These are phyloP conservation scores for Hypoxylon sp. DNA, from an alignment of 2,329 filamentous ascomycete species.

Conservation along the genomic window DNA sequence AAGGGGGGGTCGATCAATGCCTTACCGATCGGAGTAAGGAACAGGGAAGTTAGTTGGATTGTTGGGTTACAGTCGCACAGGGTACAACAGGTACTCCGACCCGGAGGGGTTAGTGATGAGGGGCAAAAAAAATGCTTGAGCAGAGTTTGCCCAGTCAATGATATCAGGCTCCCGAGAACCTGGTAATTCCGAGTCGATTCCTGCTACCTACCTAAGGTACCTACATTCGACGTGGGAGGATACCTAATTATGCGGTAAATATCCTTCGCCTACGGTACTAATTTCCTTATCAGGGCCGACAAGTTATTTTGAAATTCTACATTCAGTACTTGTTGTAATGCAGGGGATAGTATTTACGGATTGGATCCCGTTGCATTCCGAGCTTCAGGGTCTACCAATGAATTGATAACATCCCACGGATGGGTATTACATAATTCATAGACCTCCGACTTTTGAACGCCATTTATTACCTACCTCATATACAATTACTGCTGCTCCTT, in stretches of 20 bases:
- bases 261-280: background rate
- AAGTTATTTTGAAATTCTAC: constrained; percentile 1
- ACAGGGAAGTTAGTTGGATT: background rate
- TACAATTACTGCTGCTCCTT: background rate
- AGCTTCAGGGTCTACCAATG: constrained; percentile 27
- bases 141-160: constrained; percentile 4
- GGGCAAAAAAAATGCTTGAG: constrained; percentile 22
- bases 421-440: constrained; percentile 2
- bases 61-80: constrained; percentile 25
- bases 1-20: constrained; percentile 19
- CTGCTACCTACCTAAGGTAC: background rate
- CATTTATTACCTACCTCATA: background rate
- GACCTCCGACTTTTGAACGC: constrained; percentile 10
- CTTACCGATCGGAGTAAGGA: constrained; percentile 32
- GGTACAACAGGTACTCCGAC: constrained; percentile 21
- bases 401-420: constrained; percentile 10
- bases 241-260: background rate
- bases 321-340: background rate
- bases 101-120: constrained; percentile 36
- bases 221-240: background rate
- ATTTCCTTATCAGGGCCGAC: constrained; percentile 5
- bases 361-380: constrained; percentile 28
- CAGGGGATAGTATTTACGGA: constrained; percentile 2
- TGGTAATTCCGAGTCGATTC: constrained; percentile 18
- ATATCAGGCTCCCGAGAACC: constrained; percentile 31